Conservation (phyloP, 441 rosid species). For the Erodium chrysanthum region DNA sequence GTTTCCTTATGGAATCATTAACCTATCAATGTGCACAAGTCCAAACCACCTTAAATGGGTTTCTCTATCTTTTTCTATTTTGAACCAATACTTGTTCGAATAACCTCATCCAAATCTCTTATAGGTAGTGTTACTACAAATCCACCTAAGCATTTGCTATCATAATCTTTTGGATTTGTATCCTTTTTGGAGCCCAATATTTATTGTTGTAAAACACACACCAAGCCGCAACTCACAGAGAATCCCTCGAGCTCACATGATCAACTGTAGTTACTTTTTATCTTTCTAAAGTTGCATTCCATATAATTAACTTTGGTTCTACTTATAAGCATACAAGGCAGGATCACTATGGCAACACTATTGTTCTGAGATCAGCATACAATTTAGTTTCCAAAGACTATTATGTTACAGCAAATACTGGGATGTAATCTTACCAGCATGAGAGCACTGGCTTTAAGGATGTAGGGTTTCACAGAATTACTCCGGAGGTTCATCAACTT, state of each 20-base stretch:
- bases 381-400: no score
- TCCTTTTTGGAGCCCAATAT: background rate
- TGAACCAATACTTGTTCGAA: background rate
- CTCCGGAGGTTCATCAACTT: conserved; percentile 47
- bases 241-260: background rate
- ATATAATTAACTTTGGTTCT: no score
- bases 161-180: background rate
- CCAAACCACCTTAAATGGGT: background rate
- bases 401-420: conserved; percentile 7
- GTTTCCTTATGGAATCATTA: background rate
- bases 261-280: no score
- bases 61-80: background rate
- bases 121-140: background rate
- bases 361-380: no score
- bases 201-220: background rate
- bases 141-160: background rate
- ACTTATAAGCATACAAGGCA: no score
- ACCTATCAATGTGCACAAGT: background rate
- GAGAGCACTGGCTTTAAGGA: conserved; percentile 59
- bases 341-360: no score
- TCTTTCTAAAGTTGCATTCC: no score
- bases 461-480: conserved; percentile 45
- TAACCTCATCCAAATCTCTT: background rate
- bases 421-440: conserved; percentile 46
- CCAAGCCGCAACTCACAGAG: background rate